Evolutionary conservation across 805 yeast species (phyloP).

Genomic region (Spathaspora gorwiae): DNA sequence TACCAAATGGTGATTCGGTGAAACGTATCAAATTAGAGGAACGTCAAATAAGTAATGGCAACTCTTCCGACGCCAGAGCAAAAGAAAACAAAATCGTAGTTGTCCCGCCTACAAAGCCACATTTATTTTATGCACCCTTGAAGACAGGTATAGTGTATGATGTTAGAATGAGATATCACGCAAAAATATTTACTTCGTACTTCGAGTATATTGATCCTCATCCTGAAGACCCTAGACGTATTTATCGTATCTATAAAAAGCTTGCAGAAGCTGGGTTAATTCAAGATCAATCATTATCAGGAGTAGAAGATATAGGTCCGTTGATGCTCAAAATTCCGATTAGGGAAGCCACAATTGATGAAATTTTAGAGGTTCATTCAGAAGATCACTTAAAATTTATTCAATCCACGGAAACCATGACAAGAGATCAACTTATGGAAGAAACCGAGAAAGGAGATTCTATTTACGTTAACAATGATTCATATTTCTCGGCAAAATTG

Average conservation of each 20-base stretch:
- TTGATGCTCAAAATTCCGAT: constrained; percentile 86
- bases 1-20: neutral
- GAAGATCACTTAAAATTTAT: constrained; percentile 73
- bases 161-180: constrained; percentile 96
- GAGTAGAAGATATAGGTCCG: constrained; percentile 73
- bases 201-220: constrained; percentile 96
- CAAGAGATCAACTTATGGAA: constrained; percentile 67
- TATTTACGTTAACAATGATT: constrained; percentile 90
- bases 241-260: constrained; percentile 87
- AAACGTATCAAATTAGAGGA: constrained; percentile 8
- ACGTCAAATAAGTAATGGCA: neutral
- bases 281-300: constrained; percentile 69
- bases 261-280: constrained; percentile 92
- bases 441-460: constrained; percentile 93
- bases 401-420: constrained; percentile 71
- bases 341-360: constrained; percentile 83
- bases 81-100: constrained; percentile 18
- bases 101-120: constrained; percentile 62
- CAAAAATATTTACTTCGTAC: constrained; percentile 86
- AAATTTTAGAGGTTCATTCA: constrained; percentile 81
- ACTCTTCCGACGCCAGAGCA: neutral
- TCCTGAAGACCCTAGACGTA: constrained; percentile 97
- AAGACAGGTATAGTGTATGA: constrained; percentile 96
- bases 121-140: constrained; percentile 63
- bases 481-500: constrained; percentile 77